Conservation (phyloP, 169 alveolate species). For the Cryptosporidium bovis region DNA sequence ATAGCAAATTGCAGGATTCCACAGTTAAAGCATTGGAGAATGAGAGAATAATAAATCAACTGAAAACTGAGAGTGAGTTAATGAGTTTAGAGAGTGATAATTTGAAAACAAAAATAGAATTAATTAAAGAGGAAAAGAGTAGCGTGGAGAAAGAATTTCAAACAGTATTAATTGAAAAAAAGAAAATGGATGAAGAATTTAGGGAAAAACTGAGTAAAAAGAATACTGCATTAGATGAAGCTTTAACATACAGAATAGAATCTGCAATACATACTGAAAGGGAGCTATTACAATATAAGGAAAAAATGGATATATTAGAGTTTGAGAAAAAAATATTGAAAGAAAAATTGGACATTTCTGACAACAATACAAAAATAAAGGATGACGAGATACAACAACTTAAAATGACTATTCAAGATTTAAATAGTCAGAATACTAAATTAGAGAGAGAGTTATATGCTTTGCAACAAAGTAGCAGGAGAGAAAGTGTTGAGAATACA, state of each 20-base stretch:
- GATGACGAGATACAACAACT: slow-evolving; percentile 63
- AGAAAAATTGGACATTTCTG: slow-evolving; percentile 36
- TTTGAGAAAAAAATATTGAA: slow-evolving; percentile 21
- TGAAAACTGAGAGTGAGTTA: slow-evolving; percentile 13
- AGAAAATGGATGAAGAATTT: slow-evolving; percentile 50
- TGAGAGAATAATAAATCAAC: slow-evolving; percentile 20
- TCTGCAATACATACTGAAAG: slow-evolving; percentile 53
- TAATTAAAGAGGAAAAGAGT: slow-evolving; percentile 33
- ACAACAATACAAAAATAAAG: slow-evolving; percentile 32
- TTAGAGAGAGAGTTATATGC: slow-evolving; percentile 37
- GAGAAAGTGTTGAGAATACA: slow-evolving; percentile 61
- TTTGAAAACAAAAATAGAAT: slow-evolving; percentile 25
- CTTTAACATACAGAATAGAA: slow-evolving; percentile 53
- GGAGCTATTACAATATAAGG: slow-evolving; percentile 43
- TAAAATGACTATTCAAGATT: slow-evolving; percentile 39
- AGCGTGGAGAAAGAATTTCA: slow-evolving; percentile 43
- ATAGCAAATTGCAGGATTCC: slow-evolving; percentile 42
- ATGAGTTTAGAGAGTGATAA: slow-evolving; percentile 34
- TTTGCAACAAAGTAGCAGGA: slow-evolving; percentile 40
- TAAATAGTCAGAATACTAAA: slow-evolving; percentile 20
- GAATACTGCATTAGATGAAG: slow-evolving; percentile 44
- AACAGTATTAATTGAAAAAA: slow-evolving; percentile 11
- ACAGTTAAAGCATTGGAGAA: slow-evolving; percentile 21
- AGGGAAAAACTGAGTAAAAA: slow-evolving; percentile 37
- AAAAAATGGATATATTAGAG: slow-evolving; percentile 24